Conservation (phyloP, 2,329 filamentous ascomycete species). For the Alternaria ventricosa region DNA sequence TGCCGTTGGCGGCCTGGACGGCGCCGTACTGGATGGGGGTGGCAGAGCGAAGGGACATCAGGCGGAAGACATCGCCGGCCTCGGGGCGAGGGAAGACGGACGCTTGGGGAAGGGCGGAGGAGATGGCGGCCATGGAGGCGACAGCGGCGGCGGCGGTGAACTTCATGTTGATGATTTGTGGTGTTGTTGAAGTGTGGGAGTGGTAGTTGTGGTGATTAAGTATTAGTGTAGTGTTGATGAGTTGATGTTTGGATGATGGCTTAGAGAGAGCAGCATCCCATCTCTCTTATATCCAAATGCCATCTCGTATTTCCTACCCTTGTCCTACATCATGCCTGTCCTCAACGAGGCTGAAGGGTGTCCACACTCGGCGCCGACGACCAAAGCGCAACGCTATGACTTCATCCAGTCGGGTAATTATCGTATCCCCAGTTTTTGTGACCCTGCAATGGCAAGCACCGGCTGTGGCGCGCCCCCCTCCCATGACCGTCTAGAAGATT, state of each 20-base stretch:
- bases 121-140: conserved; percentile 29
- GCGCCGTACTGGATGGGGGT: conserved; percentile 56
- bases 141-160: conserved; percentile 34
- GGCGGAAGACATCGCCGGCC: conserved; percentile 52
- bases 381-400: conserved; percentile 11
- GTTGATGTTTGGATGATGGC: conserved; percentile 6
- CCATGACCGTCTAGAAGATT: not conserved
- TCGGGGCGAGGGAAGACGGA: conserved; percentile 26
- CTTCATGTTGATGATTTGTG: conserved; percentile 37
- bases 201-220: conserved; percentile 8
- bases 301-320: conserved; percentile 3
- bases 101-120: conserved; percentile 36
- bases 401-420: conserved; percentile 9
- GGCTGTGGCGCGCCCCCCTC: conserved; percentile 8
- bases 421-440: conserved; percentile 14
- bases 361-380: conserved; percentile 4
- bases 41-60: conserved; percentile 60
- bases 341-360: conserved; percentile 3
- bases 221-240: conserved; percentile 8
- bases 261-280: conserved; percentile 1
- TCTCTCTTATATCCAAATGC: conserved; percentile 5
- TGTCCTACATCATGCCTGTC: conserved; percentile 8
- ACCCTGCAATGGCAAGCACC: conserved; percentile 6
- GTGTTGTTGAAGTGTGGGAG: conserved; percentile 6
- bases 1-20: conserved; percentile 55